Base-by-base conservation (phyloP, 2,329 filamentous ascomycete species). In the Calonectria henricotiae region DNA sequence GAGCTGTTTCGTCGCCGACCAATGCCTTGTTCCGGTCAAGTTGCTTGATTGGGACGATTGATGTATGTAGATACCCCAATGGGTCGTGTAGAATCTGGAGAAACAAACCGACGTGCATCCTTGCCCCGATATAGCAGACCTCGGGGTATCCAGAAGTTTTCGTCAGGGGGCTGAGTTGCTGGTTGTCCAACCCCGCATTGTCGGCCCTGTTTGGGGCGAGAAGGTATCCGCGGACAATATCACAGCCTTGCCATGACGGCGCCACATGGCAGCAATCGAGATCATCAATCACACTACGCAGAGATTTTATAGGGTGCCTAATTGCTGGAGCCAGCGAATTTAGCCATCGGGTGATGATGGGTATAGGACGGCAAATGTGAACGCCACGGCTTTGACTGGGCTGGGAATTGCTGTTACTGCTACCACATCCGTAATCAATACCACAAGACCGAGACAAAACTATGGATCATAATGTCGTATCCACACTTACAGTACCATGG, bases 201-300 rank as follows among this genome's bases (percentile, higher is more conserved):
- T 55, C 51, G 51, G 51, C 46, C 46, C 46, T 49, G 27, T 27
- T 49, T 49, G 46, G 25, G 46, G 17, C 44, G 44, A 30, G 46
- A 49, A 49, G 20, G 5, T 27, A 49, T 49, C 51, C 30, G 51
- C 17, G 49, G 30, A 20, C 7, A 23, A 6, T 17, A 54, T 54
- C 15, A 5, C 30, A 35, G n/a, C 30, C n/a, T 55, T 55, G 32
- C n/a, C 27, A 30, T 7, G 7, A 30, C 27, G 4, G 27, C 27
- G 7, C 27, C 7, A 7, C 4, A 30, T 7, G 7, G 4, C 27
- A 30, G 27, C 27, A 7, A 30, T 30, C 7, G 27, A 30, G 27
- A 30, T 30, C 4, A 30, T 30, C 7, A 30, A 30, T 30, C 27
- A 30, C 27, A 30, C 27, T 30, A 30, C 27, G 20, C 20, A 30